phyloP scores from a whole-genome alignment of 1,284 basidiomycete genomes.

The Ceratobasidium papillatum region DNA sequence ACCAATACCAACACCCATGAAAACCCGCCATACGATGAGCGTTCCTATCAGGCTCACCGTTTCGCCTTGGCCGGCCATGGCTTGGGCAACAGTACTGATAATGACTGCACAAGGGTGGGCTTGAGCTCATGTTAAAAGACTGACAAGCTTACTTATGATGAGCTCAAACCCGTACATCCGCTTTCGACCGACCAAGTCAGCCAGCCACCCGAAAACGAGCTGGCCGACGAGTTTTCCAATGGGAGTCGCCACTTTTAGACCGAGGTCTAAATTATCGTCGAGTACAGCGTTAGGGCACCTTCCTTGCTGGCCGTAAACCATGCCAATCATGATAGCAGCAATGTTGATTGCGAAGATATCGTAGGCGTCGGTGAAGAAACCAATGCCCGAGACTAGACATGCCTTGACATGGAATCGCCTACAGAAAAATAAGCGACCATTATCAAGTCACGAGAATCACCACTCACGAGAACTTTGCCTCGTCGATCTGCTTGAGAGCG shows the following conservation, averaged over 20 bases:
- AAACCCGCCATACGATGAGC: constrained; percentile 64
- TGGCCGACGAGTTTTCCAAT: constrained; percentile 54
- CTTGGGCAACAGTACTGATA: constrained; percentile 58
- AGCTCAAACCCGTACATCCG: constrained; percentile 60
- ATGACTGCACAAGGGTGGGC: constrained; percentile 48
- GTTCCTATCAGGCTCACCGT: constrained; percentile 75
- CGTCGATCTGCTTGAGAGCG: constrained; percentile 78
- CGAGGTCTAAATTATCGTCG: constrained; percentile 68
- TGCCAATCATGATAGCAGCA: constrained; percentile 76
- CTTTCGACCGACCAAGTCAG: constrained; percentile 46
- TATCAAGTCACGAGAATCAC: not conserved
- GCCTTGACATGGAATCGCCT: constrained; percentile 67
- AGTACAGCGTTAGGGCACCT: constrained; percentile 50
- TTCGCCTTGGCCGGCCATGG: constrained; percentile 62
- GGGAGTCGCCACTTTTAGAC: constrained; percentile 70
- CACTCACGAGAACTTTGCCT: constrained; percentile 70
- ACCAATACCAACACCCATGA: constrained; percentile 63
- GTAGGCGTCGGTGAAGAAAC: constrained; percentile 73
- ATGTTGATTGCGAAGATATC: constrained; percentile 65
- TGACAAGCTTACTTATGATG: constrained; percentile 46
- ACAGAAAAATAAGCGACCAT: constrained; percentile 2
- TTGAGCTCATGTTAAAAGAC: not conserved
- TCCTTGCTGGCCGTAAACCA: constrained; percentile 58
- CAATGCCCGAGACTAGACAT: constrained; percentile 75
- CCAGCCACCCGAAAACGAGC: constrained; percentile 45